These are phyloP conservation scores for Penicillium longicatenatum DNA, from an alignment of 495 filamentous ascomycete species.

Conservation along the genomic window DNA sequence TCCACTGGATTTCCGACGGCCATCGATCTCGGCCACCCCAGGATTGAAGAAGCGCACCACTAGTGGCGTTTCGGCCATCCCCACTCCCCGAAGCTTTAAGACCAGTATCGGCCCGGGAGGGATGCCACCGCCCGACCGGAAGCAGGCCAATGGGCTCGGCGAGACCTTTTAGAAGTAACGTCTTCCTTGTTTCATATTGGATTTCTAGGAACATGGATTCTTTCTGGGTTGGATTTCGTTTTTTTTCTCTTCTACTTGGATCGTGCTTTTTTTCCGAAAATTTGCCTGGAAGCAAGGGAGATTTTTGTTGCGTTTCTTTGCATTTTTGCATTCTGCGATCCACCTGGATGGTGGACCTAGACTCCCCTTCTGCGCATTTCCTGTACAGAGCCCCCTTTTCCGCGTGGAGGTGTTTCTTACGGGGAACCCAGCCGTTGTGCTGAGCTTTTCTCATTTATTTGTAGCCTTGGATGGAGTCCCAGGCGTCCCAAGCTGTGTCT, in stretches of 20 bases:
- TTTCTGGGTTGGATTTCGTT: background rate
- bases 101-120: constrained; percentile 48
- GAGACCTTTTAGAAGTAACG: constrained; percentile 59
- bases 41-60: constrained; percentile 52
- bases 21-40: constrained; percentile 39
- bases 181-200: background rate
- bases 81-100: constrained; percentile 53
- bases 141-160: constrained; percentile 60
- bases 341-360: constrained; percentile 20
- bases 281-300: constrained; percentile 3
- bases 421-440: constrained; percentile 7
- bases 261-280: constrained; percentile 1
- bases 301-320: constrained; percentile 5
- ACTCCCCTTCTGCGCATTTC: constrained; percentile 5
- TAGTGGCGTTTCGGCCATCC: constrained; percentile 53
- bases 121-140: constrained; percentile 55
- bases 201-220: background rate
- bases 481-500: constrained; percentile 51
- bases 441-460: constrained; percentile 8
- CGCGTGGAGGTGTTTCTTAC: constrained; percentile 1
- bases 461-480: constrained; percentile 26
- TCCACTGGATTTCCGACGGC: constrained; percentile 32
- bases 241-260: background rate
- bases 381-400: constrained; percentile 20
- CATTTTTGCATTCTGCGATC: constrained; percentile 15